Evolutionary conservation across 2,329 filamentous ascomycete species (phyloP), one percentile per base, ranked within the genome.

Genomic region (Macrophomina pseudophaseolina): DNA sequence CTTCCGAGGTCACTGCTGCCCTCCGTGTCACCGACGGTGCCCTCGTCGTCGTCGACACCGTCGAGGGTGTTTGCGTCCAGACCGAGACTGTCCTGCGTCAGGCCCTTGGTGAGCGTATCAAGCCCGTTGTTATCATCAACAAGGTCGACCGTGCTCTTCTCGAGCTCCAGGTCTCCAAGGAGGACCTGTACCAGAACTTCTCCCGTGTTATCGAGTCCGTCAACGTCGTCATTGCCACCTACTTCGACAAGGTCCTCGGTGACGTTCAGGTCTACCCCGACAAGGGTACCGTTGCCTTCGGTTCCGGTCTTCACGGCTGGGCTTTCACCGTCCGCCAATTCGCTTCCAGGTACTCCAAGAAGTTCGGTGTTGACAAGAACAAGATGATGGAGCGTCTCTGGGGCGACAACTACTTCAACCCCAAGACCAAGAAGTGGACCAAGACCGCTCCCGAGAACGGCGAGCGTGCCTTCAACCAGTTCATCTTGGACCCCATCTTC

Each of bases 341-440:
- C 84, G 95, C 95, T 76, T 83, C 88, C 80, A 90, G 91, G 78
- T 99, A 99, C 83, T 91, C 94, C 85, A 98, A 98, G 93, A 99
- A 99, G 87, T 99, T 99, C 79, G 95, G 95, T 91, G 95, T 99
- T 77, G 94, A 99, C 90, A 94, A 94, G 84, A 91, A 90, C 87
- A 98, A 98, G 93, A 97, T 99, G 95, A 97, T 98, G 92, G 93
- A 97, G 87, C 93, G 95, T 90, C 93, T 99, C 75, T 99, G 95
- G 95, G 95, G 95, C 75, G 95, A 99, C 90, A 97, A 93, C 89
- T 99, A 88, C 90, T 99, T 99, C 92, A 98, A 99, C 89, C 92
- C 95, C 76, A 88, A 92, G 86, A 99, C 95, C 87, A 99, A 98
- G 93, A 99, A 99, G 90, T 99, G 95, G 95, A 94, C 94, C 83